Evolutionary conservation across 2,329 filamentous ascomycete species (phyloP), one percentile per base, ranked within the genome.

Genomic region (Aspergillus latus): DNA sequence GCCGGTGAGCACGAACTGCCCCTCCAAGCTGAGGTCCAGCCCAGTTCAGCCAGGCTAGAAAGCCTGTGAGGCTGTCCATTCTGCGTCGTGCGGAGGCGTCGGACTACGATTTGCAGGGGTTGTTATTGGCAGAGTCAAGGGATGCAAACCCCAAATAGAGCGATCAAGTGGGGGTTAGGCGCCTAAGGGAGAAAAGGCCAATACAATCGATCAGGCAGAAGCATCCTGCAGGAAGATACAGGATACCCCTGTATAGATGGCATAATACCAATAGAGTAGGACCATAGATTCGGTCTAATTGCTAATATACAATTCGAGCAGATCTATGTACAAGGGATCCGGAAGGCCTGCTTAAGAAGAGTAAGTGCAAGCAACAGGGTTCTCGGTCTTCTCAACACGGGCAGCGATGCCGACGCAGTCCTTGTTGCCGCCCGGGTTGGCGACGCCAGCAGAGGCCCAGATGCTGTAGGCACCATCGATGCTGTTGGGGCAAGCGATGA

Each of bases 401-500:
- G 69, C 68, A 45, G 54, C 60, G 56, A 76, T 70, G 32, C 65
- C 62, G 26, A 69, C 60, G 57, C 75, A 78, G 61, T 68, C 49
- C 44, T 63, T 29, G 64, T 71, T 70, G 21, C 60, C 74, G 30
- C 30, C 69, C 4, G 69, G 69, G 59, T 68, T 69, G 11, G 56
- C 32, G 10, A 67, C 56, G 16, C 69, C 69, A 30, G 65, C 60
- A 7, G 56, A 52, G 16, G 61, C 67, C 69, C 69, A 71, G 55
- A 72, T 69, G 59, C 65, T 69, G 59, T 75, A 83, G 15, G 78
- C 69, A 5, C 72, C 75, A 2, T 77, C 72, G 54, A 72, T 65
- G 64, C 72, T 70, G 63, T 69, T 70, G 39, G 82, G 81, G 76
- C 84, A 87, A 21, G 82, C 83, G 49, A 82, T 65, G 64, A 84